Evolutionary conservation across 352 stramenopile genomes (phyloP), one percentile per base, ranked within the genome.

Genomic region (Saprolegnia diclina): DNA sequence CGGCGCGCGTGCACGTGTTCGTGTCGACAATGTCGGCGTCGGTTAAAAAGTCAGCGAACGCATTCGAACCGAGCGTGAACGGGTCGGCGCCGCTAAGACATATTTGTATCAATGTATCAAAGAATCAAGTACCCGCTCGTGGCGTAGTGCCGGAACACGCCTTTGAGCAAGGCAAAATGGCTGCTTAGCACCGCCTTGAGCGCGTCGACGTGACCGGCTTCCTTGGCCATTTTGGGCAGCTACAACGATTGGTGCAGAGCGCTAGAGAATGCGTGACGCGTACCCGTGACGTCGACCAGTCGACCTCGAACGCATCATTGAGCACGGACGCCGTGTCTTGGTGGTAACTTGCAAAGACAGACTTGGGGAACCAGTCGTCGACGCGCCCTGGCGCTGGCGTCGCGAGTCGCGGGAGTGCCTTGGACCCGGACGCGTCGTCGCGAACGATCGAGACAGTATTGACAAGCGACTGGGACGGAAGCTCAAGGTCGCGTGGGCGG

Each of bases 1-100:
- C 65, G 16, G 65, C 65, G 13, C 65, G 54, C 21, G 65, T 72
- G n/a, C 65, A 72, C 13, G 65, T 72, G 44, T 67, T 52, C 24
- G 45, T 16, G 38, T 72, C 65, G n/a, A 57, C 45, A 57, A 72
- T 56, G 26, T 72, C 44, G 21, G 55, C 68, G 14, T 72, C 65
- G 18, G 18, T 13, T 32, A 72, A 26, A 57, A 72, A 72, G 42
- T 72, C 65, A 5, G 29, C 26, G 42, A 72, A 72, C 19, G 65
- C 65, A 22, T 72, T 72, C 21, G 65, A 67, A 10, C 54, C 65
- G 16, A 72, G 32, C 19, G 38, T 65, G 35, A 67, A 72, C 16
- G 65, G 63, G 38, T 69, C 63, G 5, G 42, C 45, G 14, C 63
- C 63, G n/a, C 63, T 69, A 52, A 14, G 42, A 11, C 9, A 4